phyloP scores from a whole-genome alignment of 1,284 basidiomycete species.

The Amylostereum chailletii region DNA sequence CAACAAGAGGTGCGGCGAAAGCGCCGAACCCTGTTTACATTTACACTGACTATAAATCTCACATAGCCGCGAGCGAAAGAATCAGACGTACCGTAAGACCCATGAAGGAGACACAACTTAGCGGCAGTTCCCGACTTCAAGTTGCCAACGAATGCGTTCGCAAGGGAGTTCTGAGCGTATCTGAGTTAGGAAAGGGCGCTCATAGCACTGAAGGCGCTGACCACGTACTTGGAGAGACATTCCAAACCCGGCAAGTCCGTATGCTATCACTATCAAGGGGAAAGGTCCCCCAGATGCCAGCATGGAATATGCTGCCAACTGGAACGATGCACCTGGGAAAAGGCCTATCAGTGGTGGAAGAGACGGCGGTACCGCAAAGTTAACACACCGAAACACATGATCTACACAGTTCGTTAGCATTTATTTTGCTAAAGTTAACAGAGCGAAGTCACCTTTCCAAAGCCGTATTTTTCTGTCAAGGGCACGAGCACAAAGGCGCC shows the following conservation, averaged over 20 bases:
- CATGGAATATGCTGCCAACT: conserved; percentile 38
- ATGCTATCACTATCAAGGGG: conserved; percentile 55
- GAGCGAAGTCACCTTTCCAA: conserved; percentile 40
- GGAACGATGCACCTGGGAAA: conserved; percentile 28
- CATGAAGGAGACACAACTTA: conserved; percentile 50
- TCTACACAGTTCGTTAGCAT: too few species aligned
- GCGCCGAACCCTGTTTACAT: conserved; percentile 47
- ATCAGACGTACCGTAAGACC: conserved; percentile 33
- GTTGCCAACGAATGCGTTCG: conserved; percentile 45
- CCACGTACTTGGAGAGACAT: conserved; percentile 38
- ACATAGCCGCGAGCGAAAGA: background rate
- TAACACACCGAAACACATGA: too few species aligned
- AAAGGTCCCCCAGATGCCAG: conserved; percentile 55
- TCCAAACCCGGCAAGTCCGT: conserved; percentile 53
- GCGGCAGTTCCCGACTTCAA: conserved; percentile 31
- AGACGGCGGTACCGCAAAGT: too few species aligned
- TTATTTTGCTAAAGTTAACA: too few species aligned
- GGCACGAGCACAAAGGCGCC: conserved; percentile 47
- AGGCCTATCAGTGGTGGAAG: too few species aligned
- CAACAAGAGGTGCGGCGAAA: conserved; percentile 53
- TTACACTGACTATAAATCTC: too few species aligned
- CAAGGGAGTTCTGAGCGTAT: conserved; percentile 39
- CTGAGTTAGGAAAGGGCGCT: conserved; percentile 1
- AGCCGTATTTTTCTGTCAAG: conserved; percentile 46
- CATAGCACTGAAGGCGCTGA: background rate